A percentile compares a stretch with the other conserved stretches of the same genome.
phyloP scores from a whole-genome alignment of 2,329 filamentous ascomycete species.

The Alternaria tenuissima region DNA sequence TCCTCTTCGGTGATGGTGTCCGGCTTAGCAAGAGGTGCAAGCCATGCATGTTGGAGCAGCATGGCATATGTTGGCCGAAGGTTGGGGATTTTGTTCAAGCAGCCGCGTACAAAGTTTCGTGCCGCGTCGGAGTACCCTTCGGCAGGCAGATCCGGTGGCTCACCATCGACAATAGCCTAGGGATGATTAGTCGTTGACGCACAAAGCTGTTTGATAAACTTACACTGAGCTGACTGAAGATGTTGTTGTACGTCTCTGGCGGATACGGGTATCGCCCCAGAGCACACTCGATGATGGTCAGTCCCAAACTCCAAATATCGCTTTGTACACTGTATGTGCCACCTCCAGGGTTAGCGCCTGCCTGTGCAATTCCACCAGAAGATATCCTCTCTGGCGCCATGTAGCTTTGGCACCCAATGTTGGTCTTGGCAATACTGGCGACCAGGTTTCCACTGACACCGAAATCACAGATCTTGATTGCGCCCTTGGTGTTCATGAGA shows the following conservation, averaged over 20 bases:
- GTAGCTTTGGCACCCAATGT: constrained; percentile 98
- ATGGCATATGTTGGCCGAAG: constrained; percentile 93
- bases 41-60: constrained; percentile 89
- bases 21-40: constrained; percentile 77
- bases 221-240: constrained; percentile 96
- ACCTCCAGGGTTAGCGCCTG: constrained; percentile 71
- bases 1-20: constrained; percentile 76
- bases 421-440: constrained; percentile 96
- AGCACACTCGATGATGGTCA: constrained; percentile 96
- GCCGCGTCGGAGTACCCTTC: constrained; percentile 81
- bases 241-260: constrained; percentile 96
- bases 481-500: constrained; percentile 84
- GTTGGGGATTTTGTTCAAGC: constrained; percentile 90
- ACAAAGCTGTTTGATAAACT: constrained; percentile 52
- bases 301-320: constrained; percentile 94
- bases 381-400: constrained; percentile 98
- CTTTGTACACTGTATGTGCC: constrained; percentile 98
- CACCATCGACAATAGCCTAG: constrained; percentile 96
- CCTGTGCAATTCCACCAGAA: constrained; percentile 78
- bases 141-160: constrained; percentile 85
- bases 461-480: constrained; percentile 98
- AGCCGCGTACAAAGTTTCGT: constrained; percentile 85
- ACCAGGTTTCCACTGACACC: constrained; percentile 96
- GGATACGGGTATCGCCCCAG: constrained; percentile 95
- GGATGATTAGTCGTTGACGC: constrained; percentile 3